phyloP scores from a whole-genome alignment of 2,329 filamentous ascomycete species.

The Colletotrichum magnum region DNA sequence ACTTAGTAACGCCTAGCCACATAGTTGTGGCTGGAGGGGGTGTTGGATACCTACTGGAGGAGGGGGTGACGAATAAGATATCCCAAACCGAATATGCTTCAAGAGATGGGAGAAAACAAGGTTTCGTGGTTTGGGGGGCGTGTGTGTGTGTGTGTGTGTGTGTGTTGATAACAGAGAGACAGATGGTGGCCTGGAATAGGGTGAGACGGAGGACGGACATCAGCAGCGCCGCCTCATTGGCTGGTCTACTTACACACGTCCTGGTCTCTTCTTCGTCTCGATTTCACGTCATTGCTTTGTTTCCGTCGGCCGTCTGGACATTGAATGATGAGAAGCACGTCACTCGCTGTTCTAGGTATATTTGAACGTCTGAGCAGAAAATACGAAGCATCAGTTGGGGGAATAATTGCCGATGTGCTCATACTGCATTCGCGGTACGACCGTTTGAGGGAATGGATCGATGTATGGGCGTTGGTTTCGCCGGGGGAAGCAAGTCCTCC shows the following conservation, averaged over 20 bases:
- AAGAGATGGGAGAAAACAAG: constrained; percentile 34
- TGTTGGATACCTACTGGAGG: too few relatives aligned
- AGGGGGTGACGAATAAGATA: too few relatives aligned
- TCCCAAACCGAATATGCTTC: constrained; percentile 37
- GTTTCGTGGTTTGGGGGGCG: constrained; percentile 11
- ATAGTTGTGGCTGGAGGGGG: too few relatives aligned
- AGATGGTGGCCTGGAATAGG: background rate
- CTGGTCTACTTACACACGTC: too few relatives aligned
- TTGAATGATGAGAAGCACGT: constrained; percentile 1
- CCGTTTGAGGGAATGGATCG: background rate
- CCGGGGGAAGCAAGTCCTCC: constrained; percentile 10
- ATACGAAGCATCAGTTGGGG: background rate
- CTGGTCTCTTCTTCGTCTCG: background rate
- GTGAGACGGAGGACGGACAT: background rate
- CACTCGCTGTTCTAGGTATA: constrained; percentile 1
- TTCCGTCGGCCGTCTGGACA: background rate
- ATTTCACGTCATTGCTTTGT: constrained; percentile 1
- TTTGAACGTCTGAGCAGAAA: background rate
- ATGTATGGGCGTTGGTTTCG: constrained; percentile 13
- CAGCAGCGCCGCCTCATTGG: background rate
- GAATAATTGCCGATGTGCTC: constrained; percentile 23
- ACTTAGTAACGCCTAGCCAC: too few relatives aligned
- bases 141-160: constrained; percentile 6
- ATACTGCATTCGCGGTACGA: background rate
- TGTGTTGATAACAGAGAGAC: background rate